Evolutionary conservation across 106 monocot species (phyloP).

Genomic region (Acorus gramineus): DNA sequence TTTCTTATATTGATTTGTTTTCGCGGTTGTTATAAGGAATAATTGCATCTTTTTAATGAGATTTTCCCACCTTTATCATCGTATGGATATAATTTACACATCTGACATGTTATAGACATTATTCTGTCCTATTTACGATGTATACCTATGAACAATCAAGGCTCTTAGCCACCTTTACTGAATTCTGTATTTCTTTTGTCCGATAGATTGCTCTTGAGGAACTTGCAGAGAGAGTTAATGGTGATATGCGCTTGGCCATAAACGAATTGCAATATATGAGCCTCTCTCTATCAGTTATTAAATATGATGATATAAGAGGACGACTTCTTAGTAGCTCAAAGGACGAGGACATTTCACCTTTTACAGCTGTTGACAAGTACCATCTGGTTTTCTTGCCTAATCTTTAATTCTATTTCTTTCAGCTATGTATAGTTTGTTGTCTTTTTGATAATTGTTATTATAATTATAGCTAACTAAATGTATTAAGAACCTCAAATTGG

Average conservation of each 20-base stretch:
- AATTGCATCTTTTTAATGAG: no score
- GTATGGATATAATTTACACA: no score
- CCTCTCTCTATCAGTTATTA: constrained; percentile 63
- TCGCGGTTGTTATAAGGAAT: no score
- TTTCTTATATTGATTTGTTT: no score
- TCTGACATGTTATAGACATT: no score
- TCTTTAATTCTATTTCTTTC: constrained; percentile 3
- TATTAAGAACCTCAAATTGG: no score
- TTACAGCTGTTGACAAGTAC: constrained; percentile 98
- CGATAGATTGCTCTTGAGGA: constrained; percentile 88
- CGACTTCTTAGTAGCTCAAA: constrained; percentile 79
- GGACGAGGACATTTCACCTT: constrained; percentile 99
- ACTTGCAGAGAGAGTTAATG: constrained; percentile 86
- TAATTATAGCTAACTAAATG: no score
- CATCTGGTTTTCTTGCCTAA: background rate
- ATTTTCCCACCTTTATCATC: background rate
- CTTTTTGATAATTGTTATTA: background rate
- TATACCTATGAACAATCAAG: no score
- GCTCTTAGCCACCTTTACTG: no score
- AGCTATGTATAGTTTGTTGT: constrained; percentile 5
- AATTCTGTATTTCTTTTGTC: constrained; percentile 1
- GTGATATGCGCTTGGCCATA: constrained; percentile 94
- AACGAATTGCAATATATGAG: constrained; percentile 99
- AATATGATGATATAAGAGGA: constrained; percentile 83
- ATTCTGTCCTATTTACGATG: no score